Base-by-base conservation (phyloP, 306 rosid species). In the Cicer cuneatum region DNA sequence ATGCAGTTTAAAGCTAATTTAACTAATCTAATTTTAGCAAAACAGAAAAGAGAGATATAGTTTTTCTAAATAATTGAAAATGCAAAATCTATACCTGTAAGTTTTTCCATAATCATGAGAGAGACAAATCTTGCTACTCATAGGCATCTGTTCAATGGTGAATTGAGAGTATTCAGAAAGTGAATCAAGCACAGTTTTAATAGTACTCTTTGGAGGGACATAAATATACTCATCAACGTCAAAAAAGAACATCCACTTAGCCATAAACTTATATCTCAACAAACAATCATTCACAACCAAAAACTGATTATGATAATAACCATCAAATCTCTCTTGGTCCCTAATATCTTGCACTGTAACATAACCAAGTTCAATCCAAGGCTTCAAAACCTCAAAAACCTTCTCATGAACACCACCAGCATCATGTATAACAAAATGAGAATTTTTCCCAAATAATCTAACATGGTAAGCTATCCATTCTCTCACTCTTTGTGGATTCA, bases 391-490 rank as follows among this genome's bases (percentile, higher is more conserved):
- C 81, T 89, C 88, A 45, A 86, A 29, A 13, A 87, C 98, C 70
- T 84, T 75, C 77, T 81, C 90, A 35, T 91, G 96, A 51, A 93
- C 85, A 81, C 98, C 98, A 21, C 98, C 98, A 0, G 96, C 98
- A 39, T 93, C 94, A 70, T 89, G 87, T 2, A 91, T 74, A 42
- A 91, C 97, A 43, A 93, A 93, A 63, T 93, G 98, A 8, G 98
- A 91, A 19, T 72, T 86, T 7, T 78, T 83, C 4, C 98, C 98
- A 41, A 93, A 93, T 2, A 93, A 57, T 40, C 71, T 84, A 67
- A 91, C 92, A 35, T 93, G 98, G 76, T 87, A 93, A 42, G 98
- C 98, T 12, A 93, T 51, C 98, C 98, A 93, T 29, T 93, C 98
- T 19, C 97, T 80, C 58, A 93, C 74, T 35, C 97, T 80, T 86